phyloP scores from a whole-genome alignment of 805 yeast genomes.

The Wickerhamomyces queroliae region DNA sequence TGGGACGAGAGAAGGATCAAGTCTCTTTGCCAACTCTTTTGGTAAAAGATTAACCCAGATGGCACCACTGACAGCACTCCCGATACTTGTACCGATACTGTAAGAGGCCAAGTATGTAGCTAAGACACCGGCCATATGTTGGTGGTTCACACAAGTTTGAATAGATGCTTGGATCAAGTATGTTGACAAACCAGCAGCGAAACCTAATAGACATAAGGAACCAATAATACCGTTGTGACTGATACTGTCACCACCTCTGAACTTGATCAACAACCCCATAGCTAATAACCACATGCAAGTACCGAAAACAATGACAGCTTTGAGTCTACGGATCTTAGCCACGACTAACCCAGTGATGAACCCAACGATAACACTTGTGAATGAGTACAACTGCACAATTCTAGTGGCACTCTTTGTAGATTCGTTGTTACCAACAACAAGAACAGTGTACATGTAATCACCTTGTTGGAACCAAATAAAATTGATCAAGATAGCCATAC shows the following conservation, averaged over 20 bases:
- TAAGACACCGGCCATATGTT: constrained; percentile 56
- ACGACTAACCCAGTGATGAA: constrained; percentile 52
- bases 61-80: constrained; percentile 62
- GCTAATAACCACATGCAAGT: constrained; percentile 51
- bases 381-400: constrained; percentile 55
- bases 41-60: constrained; percentile 53
- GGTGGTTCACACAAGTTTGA: constrained; percentile 54
- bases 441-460: constrained; percentile 57
- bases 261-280: constrained; percentile 53
- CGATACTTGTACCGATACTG: constrained; percentile 60
- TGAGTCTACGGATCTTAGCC: constrained; percentile 43
- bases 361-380: constrained; percentile 58
- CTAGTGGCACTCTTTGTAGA: constrained; percentile 59
- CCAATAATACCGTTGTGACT: constrained; percentile 58
- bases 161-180: constrained; percentile 58
- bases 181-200: constrained; percentile 72
- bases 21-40: background rate
- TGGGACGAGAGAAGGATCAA: constrained; percentile 23
- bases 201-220: constrained; percentile 56
- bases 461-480: constrained; percentile 62
- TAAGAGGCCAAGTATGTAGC: constrained; percentile 53
- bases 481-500: constrained; percentile 50
- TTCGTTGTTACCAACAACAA: constrained; percentile 53
- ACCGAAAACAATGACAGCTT: constrained; percentile 57
- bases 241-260: constrained; percentile 43